Percentiles rank a stretch among this genome's conserved stretches.
Conservation (phyloP, 2,329 filamentous ascomycete genomes). For the Cladorrhinum sp. region DNA sequence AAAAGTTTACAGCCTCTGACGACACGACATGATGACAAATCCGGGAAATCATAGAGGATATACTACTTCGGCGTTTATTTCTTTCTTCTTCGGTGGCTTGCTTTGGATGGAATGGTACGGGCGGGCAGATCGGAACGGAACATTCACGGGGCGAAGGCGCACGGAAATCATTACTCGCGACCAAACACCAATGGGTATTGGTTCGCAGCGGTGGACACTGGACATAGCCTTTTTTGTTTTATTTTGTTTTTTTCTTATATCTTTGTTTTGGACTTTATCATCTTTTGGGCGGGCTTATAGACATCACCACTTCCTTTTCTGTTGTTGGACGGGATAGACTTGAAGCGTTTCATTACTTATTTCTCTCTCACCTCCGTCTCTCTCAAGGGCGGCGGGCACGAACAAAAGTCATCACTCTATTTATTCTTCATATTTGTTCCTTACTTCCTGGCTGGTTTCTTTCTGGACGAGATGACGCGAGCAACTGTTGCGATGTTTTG, state of each 20-base stretch:
- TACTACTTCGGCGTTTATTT: constrained; percentile 19
- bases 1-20: constrained; percentile 13
- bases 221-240: constrained; percentile 2
- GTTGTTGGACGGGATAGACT: constrained; percentile 22
- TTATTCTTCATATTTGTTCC: constrained; percentile 8
- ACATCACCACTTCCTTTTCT: constrained; percentile 25
- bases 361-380: background rate
- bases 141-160: background rate
- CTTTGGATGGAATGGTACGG: constrained; percentile 10
- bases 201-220: constrained; percentile 2
- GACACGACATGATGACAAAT: constrained; percentile 24
- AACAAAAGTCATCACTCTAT: constrained; percentile 12
- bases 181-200: constrained; percentile 4
- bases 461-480: too few relatives aligned
- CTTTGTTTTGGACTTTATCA: too few relatives aligned
- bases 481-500: background rate
- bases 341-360: constrained; percentile 10
- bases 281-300: constrained; percentile 14
- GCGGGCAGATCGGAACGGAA: background rate
- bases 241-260: background rate
- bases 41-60: constrained; percentile 24
- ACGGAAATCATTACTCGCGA: constrained; percentile 19
- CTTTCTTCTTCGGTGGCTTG: constrained; percentile 6
- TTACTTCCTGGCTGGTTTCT: background rate
- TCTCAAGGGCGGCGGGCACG: background rate